phyloP scores from a whole-genome alignment of 148 eudicot genomes.

The Salicornia ramosissima region DNA sequence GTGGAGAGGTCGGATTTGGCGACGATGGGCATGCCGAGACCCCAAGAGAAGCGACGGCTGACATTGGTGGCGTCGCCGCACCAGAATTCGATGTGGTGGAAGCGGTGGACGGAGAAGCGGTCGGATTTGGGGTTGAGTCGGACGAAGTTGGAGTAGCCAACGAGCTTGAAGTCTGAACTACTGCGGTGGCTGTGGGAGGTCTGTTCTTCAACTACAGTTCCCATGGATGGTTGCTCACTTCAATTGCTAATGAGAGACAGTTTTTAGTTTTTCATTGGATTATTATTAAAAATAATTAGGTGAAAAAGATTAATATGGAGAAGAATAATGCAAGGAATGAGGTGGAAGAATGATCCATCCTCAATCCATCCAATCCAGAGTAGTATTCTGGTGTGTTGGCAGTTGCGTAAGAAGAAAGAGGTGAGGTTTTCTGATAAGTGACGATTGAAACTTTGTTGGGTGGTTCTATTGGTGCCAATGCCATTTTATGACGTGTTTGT shows the following conservation, averaged over 20 bases:
- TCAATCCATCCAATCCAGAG: no score
- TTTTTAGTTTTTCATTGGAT: no score
- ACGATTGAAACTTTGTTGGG: no score
- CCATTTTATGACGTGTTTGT: no score
- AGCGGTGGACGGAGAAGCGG: conserved; percentile 47
- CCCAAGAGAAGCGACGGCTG: conserved; percentile 75
- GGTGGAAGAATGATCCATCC: background rate
- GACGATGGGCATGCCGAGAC: conserved; percentile 74
- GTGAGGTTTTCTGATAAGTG: background rate
- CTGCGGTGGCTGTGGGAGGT: background rate
- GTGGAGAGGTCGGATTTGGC: conserved; percentile 94
- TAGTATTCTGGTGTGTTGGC: background rate
- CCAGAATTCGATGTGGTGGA: conserved; percentile 89
- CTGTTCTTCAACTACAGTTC: background rate
- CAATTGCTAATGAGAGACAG: no score
- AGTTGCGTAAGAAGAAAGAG: background rate
- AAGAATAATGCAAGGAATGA: no score
- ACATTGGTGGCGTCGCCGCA: conserved; percentile 74
- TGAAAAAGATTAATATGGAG: background rate
- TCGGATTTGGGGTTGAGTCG: conserved; percentile 66
- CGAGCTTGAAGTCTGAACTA: conserved; percentile 34
- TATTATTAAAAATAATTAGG: no score
- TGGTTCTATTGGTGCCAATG: no score
- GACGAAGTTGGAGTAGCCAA: conserved; percentile 52
- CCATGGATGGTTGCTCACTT: conserved; percentile 3